A percentile compares a stretch with the other conserved stretches of the same genome.
Conservation (phyloP, 2,329 filamentous ascomycete species). For the Mariannaea sp. region DNA sequence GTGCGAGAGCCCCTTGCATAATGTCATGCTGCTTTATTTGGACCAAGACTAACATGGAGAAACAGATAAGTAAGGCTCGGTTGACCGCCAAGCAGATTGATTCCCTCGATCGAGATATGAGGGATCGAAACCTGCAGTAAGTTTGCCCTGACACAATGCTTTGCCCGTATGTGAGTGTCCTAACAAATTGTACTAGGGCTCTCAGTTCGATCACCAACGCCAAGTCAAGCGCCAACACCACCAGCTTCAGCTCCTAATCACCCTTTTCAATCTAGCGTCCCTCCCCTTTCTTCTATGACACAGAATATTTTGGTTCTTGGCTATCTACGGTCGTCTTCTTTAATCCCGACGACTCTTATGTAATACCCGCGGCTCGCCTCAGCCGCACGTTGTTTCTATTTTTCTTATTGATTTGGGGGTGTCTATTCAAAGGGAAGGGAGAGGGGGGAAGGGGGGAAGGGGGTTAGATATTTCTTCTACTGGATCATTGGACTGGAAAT, state of each 20-base stretch:
- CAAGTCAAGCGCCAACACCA: constrained; percentile 17
- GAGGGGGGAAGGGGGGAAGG: not conserved
- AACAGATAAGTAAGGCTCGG: constrained; percentile 52
- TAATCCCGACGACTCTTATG: constrained; percentile 31
- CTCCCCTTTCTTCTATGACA: constrained; percentile 9
- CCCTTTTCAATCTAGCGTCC: constrained; percentile 15
- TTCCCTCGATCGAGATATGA: constrained; percentile 61
- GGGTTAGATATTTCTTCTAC: not conserved
- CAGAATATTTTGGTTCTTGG: constrained; percentile 14
- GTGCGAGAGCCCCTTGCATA: constrained; percentile 62
- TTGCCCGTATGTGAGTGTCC: no score
- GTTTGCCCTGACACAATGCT: constrained; percentile 35
- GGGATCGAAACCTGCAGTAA: constrained; percentile 57
- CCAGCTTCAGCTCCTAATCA: not conserved
- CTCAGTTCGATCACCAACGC: constrained; percentile 38
- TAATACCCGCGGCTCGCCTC: constrained; percentile 36
- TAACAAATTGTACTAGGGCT: constrained; percentile 25
- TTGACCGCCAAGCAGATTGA: constrained; percentile 55
- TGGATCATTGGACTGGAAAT: not conserved
- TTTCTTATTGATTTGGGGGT: constrained; percentile 17
- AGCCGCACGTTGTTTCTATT: constrained; percentile 15
- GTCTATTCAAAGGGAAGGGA: constrained; percentile 5
- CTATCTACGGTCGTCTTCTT: constrained; percentile 20
- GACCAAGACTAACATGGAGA: constrained; percentile 27
- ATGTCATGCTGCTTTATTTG: constrained; percentile 29